Evolutionary conservation across 2,329 filamentous ascomycete genomes (phyloP), one percentile per base, ranked within the genome.

Genomic region (Paecilomyces dactylethromorphus): DNA sequence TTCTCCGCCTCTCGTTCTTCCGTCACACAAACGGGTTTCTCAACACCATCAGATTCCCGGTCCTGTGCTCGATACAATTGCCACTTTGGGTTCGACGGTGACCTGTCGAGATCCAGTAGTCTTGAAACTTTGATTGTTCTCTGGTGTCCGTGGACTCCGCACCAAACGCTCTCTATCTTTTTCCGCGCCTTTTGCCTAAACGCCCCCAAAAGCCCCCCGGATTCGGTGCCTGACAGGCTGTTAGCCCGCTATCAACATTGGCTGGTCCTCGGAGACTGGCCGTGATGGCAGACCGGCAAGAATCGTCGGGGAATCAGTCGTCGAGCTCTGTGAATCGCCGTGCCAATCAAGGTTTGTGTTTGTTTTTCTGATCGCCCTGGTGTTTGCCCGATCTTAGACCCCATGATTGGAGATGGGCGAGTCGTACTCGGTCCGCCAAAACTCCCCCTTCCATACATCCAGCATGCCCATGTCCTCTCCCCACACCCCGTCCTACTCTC

Each of bases 281-380:
- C 58, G 63, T 54, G 60, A 68, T 58, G 56, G 56, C 54, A 3
- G 13, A 39, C 33, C 60, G 65, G 59, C 63, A 62, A 58, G 64
- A 66, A 59, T 58, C 63, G 15, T 62, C 58, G 24, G 32, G 22
- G 33, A 49, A 60, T 39, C 56, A 58, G 52, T 63, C 61, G 22
- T 57, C 56, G 26, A 57, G 56, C 56, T 57, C 60, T 64, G 59
- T 49, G 7, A 33, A 15, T 22, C 29, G 58, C 56, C 55, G 59
- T 66, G 61, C 64, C 58, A 58, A 58, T 65, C 64, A 64, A 68
- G 68, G 67, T 69, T 65, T 52, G 68, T 69, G 56, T 49, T 35
- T 29, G 32, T 18, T 45, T 45, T 18, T 45, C 18, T 29, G n/a
- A 18, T 45, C n/a, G 8, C 35, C 15, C 1, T 39, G 13, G 35